Evolutionary conservation across 495 filamentous ascomycete genomes (phyloP), one percentile per base, ranked within the genome.

Genomic region (Astrocystis sublimbata): DNA sequence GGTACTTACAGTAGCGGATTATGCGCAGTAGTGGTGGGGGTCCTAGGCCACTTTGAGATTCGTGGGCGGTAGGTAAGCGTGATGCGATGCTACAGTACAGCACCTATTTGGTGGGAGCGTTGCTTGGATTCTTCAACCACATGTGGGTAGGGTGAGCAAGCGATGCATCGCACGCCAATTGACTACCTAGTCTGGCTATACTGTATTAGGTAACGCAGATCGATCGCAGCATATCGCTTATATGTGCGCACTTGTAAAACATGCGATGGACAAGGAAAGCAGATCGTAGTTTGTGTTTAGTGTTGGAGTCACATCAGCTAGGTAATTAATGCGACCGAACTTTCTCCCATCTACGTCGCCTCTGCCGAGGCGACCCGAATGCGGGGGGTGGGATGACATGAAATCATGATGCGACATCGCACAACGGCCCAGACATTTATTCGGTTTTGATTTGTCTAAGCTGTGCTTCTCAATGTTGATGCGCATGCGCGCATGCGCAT

Each of bases 211-310:
- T n/a, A n/a, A n/a, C n/a, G n/a, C n/a, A n/a, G n/a, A n/a, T n/a
- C n/a, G n/a, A n/a, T n/a, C n/a, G n/a, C n/a, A n/a, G n/a, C n/a
- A n/a, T n/a, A n/a, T n/a, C n/a, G n/a, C n/a, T n/a, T n/a, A n/a
- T n/a, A n/a, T n/a, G n/a, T n/a, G n/a, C n/a, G n/a, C n/a, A n/a
- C n/a, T n/a, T n/a, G n/a, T n/a, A 35, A 23, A 3, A 35, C 2
- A 28, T 52, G 35, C 7, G 30, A 52, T 30, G 30, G 49, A 52
- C 49, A 52, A 52, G 49, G 49, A 52, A 52, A 52, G 17, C 49
- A 30, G 30, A 3, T 52, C 49, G 49, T 52, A 12, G n/a, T n/a
- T 23, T 35, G 30, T 52, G n/a, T n/a, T n/a, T 23, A 10, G 35
- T 21, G 21, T 52, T n/a, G n/a, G 5, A 33, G 30, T 35, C 49